Base-by-base conservation (phyloP, 208 protist species). In the Leishmania martiniquensis region DNA sequence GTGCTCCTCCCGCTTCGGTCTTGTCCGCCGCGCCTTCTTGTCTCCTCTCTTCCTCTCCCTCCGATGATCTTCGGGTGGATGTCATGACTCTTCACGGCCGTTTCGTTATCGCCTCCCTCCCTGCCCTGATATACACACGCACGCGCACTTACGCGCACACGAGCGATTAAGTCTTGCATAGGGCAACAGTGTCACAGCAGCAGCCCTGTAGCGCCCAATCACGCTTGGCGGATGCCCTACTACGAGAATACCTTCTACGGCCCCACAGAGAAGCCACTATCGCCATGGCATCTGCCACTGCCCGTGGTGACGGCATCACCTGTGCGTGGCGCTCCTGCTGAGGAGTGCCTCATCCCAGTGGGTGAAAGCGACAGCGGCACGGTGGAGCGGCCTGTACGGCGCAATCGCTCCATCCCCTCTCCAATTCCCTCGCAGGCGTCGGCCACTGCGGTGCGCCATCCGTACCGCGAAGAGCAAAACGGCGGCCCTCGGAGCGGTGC, bases 341-440 rank as follows among this genome's bases (percentile, higher is more conserved):
- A 69, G 34, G 10, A 29, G 49, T 15, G 13, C 32, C n/a, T 54
- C 15, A 52, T 76, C 5, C 42, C 79, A 4, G 51, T 44, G 20
- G 6, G 17, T 29, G 42, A 77, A 4, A 55, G 42, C 52, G 51
- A 69, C 54, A 71, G 70, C 66, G 59, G 20, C 72, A 42, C 54
- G 10, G 52, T 32, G 45, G 70, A n/a, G n/a, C 70, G 45, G 60
- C 75, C 69, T 9, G 67, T 76, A 13, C 75, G 73, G 13, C 71
- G 62, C 37, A 60, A 57, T 13, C 78, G 69, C 37, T 45, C 76
- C n/a, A 37, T 84, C 4, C n/a, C 68, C 44, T 71, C 80, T 29
- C 80, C 75, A 3, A 76, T 57, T 57, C 51, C 69, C n/a, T 83
- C 80, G 10, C 80, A 67, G 45, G 76, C 77, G 37, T 75, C 80